Percentiles rank a stretch among this genome's conserved stretches.
These are phyloP conservation scores for Dryadomyces quercus-mongolicae DNA, from an alignment of 2,329 filamentous ascomycete species.

Conservation along the genomic window DNA sequence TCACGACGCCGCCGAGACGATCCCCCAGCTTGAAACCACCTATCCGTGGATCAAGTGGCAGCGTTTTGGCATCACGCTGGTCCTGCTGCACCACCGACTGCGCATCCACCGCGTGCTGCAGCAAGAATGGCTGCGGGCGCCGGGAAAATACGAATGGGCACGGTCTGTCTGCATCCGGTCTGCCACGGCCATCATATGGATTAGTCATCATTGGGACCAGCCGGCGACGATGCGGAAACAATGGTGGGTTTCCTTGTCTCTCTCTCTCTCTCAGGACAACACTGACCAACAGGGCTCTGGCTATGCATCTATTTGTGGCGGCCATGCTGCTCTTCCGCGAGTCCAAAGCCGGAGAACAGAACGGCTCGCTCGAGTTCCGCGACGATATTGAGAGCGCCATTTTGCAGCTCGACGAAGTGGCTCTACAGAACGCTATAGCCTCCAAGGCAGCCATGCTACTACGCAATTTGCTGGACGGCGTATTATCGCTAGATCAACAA, in stretches of 20 bases:
- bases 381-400: background rate
- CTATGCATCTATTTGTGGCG: background rate
- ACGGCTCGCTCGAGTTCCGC: background rate
- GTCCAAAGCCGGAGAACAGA: background rate
- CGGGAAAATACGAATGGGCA: background rate
- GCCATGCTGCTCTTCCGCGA: background rate
- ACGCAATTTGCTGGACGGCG: background rate
- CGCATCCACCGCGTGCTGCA: background rate
- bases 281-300: background rate
- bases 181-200: background rate
- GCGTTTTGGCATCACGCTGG: background rate
- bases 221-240: background rate
- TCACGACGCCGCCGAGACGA: background rate
- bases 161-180: background rate
- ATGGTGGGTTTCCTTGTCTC: background rate
- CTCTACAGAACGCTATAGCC: background rate
- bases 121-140: background rate
- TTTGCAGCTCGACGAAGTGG: background rate
- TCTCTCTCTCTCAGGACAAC: background rate
- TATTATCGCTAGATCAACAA: background rate
- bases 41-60: constrained; percentile 3
- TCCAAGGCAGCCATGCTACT: background rate
- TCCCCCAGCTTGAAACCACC: background rate
- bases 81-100: constrained; percentile 1
- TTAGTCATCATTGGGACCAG: constrained; percentile 1